phyloP scores from a whole-genome alignment of 176 grass and related monocot species.

The Cymbopogon citratus region DNA sequence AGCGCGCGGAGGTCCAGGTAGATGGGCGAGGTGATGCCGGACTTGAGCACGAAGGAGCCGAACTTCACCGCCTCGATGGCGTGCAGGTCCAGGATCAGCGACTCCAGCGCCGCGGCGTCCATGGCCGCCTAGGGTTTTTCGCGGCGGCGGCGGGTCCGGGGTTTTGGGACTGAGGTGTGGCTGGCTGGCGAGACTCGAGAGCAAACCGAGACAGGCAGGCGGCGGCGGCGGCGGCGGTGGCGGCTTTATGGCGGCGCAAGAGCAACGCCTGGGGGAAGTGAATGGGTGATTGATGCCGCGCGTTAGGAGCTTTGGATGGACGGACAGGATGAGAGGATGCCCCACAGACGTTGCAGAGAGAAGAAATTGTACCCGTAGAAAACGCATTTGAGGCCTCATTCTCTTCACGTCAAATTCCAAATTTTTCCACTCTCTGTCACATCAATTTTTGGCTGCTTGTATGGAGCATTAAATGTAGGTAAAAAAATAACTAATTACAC shows the following conservation, averaged over 20 bases:
- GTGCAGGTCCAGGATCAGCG: conserved; percentile 75
- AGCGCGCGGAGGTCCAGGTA: conserved; percentile 93
- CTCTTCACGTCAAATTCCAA: no score
- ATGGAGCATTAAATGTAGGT: no score
- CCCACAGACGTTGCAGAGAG: background rate
- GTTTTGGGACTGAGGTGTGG: background rate
- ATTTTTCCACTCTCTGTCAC: no score
- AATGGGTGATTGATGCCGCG: background rate
- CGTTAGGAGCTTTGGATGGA: background rate
- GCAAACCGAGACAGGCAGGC: background rate
- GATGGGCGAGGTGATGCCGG: conserved; percentile 91
- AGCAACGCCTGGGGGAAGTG: background rate
- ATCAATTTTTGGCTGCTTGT: no score
- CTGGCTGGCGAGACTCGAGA: background rate
- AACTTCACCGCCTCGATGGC: conserved; percentile 83
- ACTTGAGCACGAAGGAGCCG: conserved; percentile 90
- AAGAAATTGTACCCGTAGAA: background rate
- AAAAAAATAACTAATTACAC: no score
- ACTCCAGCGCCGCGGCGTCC: conserved; percentile 52
- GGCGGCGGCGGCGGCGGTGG: background rate
- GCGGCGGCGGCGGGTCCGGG: background rate
- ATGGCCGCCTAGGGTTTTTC: conserved; percentile 39
- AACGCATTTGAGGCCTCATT: background rate
- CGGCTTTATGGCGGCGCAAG: background rate
- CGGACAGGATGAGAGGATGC: conserved; percentile 1